Evolutionary conservation across 2,329 filamentous ascomycete species (phyloP).

Genomic region (Spiromastix sp.): DNA sequence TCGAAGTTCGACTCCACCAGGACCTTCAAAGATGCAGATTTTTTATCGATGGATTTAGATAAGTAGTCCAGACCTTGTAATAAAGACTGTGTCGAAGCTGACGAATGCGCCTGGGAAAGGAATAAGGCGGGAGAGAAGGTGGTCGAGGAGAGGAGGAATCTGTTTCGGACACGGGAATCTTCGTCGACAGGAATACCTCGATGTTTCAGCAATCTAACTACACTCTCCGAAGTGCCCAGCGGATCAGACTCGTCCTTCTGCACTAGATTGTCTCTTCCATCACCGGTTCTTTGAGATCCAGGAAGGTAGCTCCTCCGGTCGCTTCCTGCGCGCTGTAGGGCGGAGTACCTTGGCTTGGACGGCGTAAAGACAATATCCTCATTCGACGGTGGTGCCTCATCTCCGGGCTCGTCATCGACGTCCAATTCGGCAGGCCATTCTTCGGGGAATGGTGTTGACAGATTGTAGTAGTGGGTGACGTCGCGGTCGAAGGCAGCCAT

Average conservation of each 20-base stretch:
- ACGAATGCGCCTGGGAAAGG: constrained; percentile 80
- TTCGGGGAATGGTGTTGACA: constrained; percentile 65
- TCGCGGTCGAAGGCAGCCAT: constrained; percentile 64
- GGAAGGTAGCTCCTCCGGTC: constrained; percentile 55
- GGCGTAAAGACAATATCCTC: constrained; percentile 31
- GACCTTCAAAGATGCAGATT: constrained; percentile 91
- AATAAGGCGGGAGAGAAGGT: constrained; percentile 90
- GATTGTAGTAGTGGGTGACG: constrained; percentile 82
- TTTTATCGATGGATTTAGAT: constrained; percentile 89
- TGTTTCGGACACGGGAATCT: constrained; percentile 69
- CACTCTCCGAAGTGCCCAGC: constrained; percentile 76
- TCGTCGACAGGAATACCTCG: constrained; percentile 75
- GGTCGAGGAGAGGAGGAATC: constrained; percentile 89
- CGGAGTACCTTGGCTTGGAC: constrained; percentile 72
- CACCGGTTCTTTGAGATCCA: constrained; percentile 57
- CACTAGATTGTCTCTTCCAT: constrained; percentile 65
- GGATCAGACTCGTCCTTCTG: constrained; percentile 91
- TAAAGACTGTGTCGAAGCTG: constrained; percentile 71
- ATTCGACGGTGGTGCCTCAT: constrained; percentile 21
- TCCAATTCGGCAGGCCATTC: constrained; percentile 83
- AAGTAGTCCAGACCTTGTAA: constrained; percentile 75
- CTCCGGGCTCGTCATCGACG: constrained; percentile 56
- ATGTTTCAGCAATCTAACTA: constrained; percentile 67
- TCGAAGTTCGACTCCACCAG: constrained; percentile 98
- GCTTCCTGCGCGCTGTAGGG: constrained; percentile 65